Evolutionary conservation across 805 yeast genomes (phyloP), one percentile per base, ranked within the genome.

Genomic region (Metschnikowia hibisci): DNA sequence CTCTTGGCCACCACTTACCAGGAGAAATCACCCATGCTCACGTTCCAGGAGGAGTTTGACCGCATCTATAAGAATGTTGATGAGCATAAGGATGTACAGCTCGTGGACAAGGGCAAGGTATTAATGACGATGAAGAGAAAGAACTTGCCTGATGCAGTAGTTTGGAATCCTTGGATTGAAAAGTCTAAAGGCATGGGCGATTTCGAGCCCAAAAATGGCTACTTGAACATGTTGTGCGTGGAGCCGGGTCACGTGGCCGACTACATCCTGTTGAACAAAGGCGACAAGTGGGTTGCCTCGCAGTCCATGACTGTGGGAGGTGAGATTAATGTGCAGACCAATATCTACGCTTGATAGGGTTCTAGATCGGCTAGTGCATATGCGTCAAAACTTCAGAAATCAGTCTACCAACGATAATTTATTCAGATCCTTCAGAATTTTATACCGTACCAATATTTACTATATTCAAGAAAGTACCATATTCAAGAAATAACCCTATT

Each of bases 91-190:
- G 48, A 74, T 6, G 67, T 87, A 31, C 88, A 84, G 58, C 81
- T 90, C 41, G 80, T 83, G 37, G 82, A 79, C 46, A 73, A 76
- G 43, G 93, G 91, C 35, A 75, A 79, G 50, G 90, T 87, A 6
- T 62, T 80, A 38, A 84, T 83, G 60, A 81, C 85, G 32, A 63
- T 91, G 28, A 70, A 77, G 42, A 75, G 95, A 58, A 67, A 66
- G 12, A 82, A 82, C 54, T 69, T 87, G 53, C 81, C 78, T 0
- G 82, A 78, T 50, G 70, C 77, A 4, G 98, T 93, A 38, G 97
- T 93, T 43, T 93, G 99, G 99, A 93, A 93, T 64, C 99, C 99
- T 29, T 93, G 98, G 99, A 71, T 78, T 52, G 76, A 84, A 44
- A 87, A 85, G 62, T 78, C 93, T n/a, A 71, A 67, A 18, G 82